Base-by-base conservation (phyloP, 2,329 filamentous ascomycete species). In the Fusarium sp. region DNA sequence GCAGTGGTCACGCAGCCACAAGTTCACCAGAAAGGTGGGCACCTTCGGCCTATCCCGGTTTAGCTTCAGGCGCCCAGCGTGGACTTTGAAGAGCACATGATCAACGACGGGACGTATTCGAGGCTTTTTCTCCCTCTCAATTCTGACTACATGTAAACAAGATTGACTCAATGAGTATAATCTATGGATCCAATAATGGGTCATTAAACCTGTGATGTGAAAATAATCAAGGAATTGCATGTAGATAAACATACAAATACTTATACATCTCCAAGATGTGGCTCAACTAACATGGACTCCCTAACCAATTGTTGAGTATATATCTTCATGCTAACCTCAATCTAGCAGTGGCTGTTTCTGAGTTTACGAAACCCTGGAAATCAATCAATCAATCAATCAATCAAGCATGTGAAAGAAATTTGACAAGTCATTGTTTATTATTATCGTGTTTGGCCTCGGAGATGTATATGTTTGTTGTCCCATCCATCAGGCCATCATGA, bases 41-140 rank as follows among this genome's bases (percentile, higher is more conserved):
- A 70, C 69, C 54, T 46, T 69, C 18, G 46, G 46, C 59, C 55
- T 59, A 57, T 65, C 47, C 42, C 32, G 57, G 67, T 44, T 57
- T 69, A 69, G 67, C 32, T 49, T 57, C 27, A 61, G 59, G 59
- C 59, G 57, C 57, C 61, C 65, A 67, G 52, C 62, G 67, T 53
- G 62, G 65, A 60, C 57, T 70, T 46, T 56, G 55, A 24, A 37
- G 70, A 65, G 70, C 71, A 73, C 71, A 73, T 73, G 71, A 73
- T 72, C 69, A 72, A 70, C 47, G 27, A 66, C 22, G 61, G 44
- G 56, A 72, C 52, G 53, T 51, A 67, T 63, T 72, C 62, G 57
- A 70, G 53, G 62, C 57, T 56, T 70, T 70, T 67, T 67, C 54
- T 55, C 61, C 40, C 37, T 37, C 41, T 47, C 22, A 57, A 70